Percentiles rank a stretch among this genome's conserved stretches.
Conservation (phyloP, 257 asterid genomes). For the Eucommia ulmoides region DNA sequence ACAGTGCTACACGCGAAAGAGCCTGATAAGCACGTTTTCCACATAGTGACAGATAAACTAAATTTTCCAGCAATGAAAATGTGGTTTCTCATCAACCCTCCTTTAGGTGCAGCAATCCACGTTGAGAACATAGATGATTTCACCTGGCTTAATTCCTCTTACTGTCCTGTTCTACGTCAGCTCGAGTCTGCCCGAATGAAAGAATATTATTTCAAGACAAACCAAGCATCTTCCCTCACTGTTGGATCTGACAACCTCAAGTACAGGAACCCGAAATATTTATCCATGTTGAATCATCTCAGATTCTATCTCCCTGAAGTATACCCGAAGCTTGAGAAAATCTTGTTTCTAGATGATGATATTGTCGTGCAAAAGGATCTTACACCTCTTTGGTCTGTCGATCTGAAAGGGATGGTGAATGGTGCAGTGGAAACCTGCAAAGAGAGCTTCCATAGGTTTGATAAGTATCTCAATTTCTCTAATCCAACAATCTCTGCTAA, state of each 20-base stretch:
- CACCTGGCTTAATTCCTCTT: conserved; percentile 86
- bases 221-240: conserved; percentile 61
- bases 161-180: conserved; percentile 91
- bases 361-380: no score
- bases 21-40: conserved; percentile 81
- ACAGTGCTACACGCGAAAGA: conserved; percentile 64
- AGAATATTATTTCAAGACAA: conserved; percentile 91
- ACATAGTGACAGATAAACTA: conserved; percentile 84
- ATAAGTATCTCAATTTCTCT: no score
- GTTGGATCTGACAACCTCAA: conserved; percentile 78
- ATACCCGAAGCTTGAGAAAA: conserved; percentile 74
- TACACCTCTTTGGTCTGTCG: no score
- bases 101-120: conserved; percentile 56
- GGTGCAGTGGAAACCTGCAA: no score
- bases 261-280: conserved; percentile 85
- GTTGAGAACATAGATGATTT: conserved; percentile 83
- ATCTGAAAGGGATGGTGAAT: no score
- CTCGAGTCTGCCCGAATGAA: conserved; percentile 89
- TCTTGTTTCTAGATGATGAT: no score
- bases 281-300: conserved; percentile 93
- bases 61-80: conserved; percentile 88
- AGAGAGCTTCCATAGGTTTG: no score
- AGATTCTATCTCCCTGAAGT: conserved; percentile 93
- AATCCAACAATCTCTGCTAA: no score
- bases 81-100: conserved; percentile 90